These are phyloP conservation scores for Elongisporangium undulatum DNA, from an alignment of 352 stramenopile genomes.

Conservation along the genomic window DNA sequence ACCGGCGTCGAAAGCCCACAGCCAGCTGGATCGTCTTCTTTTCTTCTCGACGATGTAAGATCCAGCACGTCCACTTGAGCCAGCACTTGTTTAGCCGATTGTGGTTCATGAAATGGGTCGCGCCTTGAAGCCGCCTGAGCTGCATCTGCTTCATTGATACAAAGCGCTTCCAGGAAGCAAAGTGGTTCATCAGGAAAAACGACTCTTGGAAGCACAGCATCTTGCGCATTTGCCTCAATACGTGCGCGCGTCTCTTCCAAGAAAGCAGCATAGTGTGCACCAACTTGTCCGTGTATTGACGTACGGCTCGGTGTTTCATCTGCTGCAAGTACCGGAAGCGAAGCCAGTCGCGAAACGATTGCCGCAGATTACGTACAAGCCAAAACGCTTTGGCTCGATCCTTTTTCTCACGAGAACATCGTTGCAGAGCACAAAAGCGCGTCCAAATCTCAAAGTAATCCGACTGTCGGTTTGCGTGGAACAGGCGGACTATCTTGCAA, in stretches of 20 bases:
- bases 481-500: not conserved
- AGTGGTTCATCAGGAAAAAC: constrained; percentile 32
- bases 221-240: constrained; percentile 30
- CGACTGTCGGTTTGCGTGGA: not conserved
- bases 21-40: constrained; percentile 26
- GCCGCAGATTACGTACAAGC: not conserved
- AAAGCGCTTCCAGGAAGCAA: constrained; percentile 39
- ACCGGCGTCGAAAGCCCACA: constrained; percentile 26
- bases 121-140: constrained; percentile 16
- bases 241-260: constrained; percentile 21
- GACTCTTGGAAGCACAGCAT: constrained; percentile 31
- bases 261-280: not conserved
- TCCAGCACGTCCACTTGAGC: constrained; percentile 25
- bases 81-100: constrained; percentile 23
- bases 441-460: not conserved
- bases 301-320: not conserved
- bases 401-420: not conserved
- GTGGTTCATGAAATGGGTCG: constrained; percentile 23
- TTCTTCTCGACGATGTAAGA: constrained; percentile 11
- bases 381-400: not conserved
- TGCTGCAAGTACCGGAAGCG: not conserved
- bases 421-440: not conserved
- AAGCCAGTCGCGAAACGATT: not conserved
- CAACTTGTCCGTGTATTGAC: not conserved
- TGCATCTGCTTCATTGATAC: constrained; percentile 17